phyloP scores from a whole-genome alignment of 208 protist genomes.

The Leishmania tarentolae region DNA sequence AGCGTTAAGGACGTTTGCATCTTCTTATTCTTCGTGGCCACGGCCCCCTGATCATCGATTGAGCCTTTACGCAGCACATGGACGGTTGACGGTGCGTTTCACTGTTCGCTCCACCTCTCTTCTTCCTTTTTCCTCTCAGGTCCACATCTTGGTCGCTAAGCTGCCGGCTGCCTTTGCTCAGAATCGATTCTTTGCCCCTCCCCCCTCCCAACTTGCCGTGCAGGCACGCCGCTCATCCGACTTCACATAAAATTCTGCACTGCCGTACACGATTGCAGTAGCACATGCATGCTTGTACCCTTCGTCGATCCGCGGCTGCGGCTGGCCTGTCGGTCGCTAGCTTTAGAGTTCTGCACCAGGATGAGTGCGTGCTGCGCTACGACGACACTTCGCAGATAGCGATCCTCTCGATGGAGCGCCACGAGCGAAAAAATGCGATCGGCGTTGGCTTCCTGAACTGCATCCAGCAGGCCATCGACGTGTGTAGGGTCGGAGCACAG shows the following conservation, averaged over 20 bases:
- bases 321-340: slow-evolving; percentile 4
- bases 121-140: background rate
- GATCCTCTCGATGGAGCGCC: slow-evolving; percentile 56
- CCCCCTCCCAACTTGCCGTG: background rate
- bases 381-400: slow-evolving; percentile 34
- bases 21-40: background rate
- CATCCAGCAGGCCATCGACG: slow-evolving; percentile 42
- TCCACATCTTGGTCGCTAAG: background rate
- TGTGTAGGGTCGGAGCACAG: slow-evolving; percentile 36
- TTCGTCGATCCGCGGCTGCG: slow-evolving; percentile 16
- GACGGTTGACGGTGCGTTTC: background rate
- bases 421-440: slow-evolving; percentile 61
- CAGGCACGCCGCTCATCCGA: background rate
- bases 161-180: background rate
- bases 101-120: background rate
- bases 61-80: background rate
- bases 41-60: background rate
- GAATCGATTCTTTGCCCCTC: slow-evolving; percentile 2
- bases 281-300: slow-evolving; percentile 15
- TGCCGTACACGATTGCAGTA: background rate
- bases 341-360: slow-evolving; percentile 28
- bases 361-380: slow-evolving; percentile 50
- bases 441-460: slow-evolving; percentile 45
- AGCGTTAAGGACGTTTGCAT: background rate
- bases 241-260: no score